Percentiles rank a stretch among this genome's conserved stretches.
phyloP scores from a whole-genome alignment of 1,284 basidiomycete genomes.

The Cutaneotrichosporon daszewskae region DNA sequence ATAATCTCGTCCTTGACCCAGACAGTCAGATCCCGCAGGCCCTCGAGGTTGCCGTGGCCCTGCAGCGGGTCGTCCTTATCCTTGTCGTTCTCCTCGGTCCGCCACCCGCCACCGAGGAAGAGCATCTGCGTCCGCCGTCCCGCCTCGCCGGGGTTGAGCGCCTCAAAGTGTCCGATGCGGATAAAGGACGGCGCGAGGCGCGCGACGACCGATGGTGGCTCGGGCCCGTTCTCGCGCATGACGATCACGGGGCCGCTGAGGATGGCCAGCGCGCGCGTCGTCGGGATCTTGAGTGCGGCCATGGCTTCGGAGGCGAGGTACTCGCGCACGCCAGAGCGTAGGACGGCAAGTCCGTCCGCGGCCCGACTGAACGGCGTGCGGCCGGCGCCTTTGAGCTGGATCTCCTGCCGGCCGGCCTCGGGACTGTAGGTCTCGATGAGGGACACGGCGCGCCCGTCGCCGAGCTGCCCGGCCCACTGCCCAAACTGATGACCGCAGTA shows the following conservation, averaged over 20 bases:
- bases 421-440: constrained; percentile 72
- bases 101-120: constrained; percentile 52
- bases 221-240: constrained; percentile 63
- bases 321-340: constrained; percentile 87
- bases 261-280: constrained; percentile 79
- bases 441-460: constrained; percentile 88
- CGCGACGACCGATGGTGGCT: constrained; percentile 73
- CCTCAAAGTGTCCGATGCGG: constrained; percentile 86
- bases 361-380: constrained; percentile 86
- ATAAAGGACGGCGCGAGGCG: constrained; percentile 86
- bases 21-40: constrained; percentile 63
- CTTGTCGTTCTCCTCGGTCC: constrained; percentile 49
- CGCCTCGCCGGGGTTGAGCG: constrained; percentile 63
- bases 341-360: constrained; percentile 88
- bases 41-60: constrained; percentile 66
- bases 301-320: constrained; percentile 87
- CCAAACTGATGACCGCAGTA: constrained; percentile 91
- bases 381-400: constrained; percentile 91
- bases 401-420: constrained; percentile 60
- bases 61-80: constrained; percentile 19
- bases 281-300: constrained; percentile 78
- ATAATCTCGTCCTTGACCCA: constrained; percentile 60
- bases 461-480: constrained; percentile 89
- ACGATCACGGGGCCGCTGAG: constrained; percentile 69
- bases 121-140: constrained; percentile 51